Evolutionary conservation across 169 alveolate genomes (phyloP).

Genomic region (Plasmodium coatneyi): DNA sequence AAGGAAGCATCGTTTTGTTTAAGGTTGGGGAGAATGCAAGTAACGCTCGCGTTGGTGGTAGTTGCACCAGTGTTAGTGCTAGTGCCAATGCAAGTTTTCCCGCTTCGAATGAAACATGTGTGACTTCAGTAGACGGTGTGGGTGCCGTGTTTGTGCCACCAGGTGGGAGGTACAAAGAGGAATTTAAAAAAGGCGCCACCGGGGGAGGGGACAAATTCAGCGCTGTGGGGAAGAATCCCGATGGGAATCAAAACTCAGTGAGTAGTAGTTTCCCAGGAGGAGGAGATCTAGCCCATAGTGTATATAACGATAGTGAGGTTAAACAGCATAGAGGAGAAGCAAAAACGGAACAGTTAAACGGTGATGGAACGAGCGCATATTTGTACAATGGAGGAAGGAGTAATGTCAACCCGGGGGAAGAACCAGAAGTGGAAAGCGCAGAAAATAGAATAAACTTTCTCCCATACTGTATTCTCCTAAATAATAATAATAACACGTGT

Average conservation of each 20-base stretch:
- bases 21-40: constrained; percentile 18
- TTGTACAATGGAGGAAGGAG: background rate
- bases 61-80: background rate
- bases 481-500: constrained; percentile 39
- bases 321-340: background rate
- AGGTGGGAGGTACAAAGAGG: background rate
- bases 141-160: background rate
- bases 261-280: background rate
- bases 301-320: background rate
- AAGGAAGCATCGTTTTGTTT: constrained; percentile 65
- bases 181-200: background rate
- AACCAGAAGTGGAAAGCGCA: background rate
- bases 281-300: background rate
- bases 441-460: constrained; percentile 28
- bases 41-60: background rate
- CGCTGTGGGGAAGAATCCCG: background rate
- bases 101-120: background rate
- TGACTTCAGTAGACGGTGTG: background rate
- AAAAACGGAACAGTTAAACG: background rate
- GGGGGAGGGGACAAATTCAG: background rate
- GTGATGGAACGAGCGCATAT: background rate
- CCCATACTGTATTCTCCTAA: constrained; percentile 59
- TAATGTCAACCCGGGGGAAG: background rate
- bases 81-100: background rate
- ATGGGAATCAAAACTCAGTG: background rate